A percentile compares a stretch with the other conserved stretches of the same genome.
Conservation (phyloP, 805 yeast species). For the Gaillardinia entomophila region DNA sequence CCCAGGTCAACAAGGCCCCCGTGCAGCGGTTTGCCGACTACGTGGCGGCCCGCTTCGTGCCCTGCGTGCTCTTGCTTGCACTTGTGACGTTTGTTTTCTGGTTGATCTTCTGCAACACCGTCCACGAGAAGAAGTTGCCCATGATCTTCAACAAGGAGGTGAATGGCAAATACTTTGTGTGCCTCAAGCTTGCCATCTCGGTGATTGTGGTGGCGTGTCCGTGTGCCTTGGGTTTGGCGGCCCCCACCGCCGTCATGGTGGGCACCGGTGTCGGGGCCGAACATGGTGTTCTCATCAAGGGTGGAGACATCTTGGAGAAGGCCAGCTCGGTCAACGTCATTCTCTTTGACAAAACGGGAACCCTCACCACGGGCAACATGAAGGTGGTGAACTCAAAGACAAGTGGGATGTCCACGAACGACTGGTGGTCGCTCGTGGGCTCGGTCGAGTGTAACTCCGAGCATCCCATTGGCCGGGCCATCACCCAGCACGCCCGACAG, state of each 20-base stretch:
- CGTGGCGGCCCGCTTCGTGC: constrained; percentile 82
- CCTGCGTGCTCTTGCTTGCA: constrained; percentile 59
- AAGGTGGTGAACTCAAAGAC: constrained; percentile 21
- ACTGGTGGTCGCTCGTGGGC: constrained; percentile 51
- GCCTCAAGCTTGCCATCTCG: constrained; percentile 77
- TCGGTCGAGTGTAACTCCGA: constrained; percentile 67
- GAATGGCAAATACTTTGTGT: constrained; percentile 57
- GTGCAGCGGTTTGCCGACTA: constrained; percentile 85
- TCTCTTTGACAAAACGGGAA: constrained; percentile 94
- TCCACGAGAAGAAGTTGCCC: constrained; percentile 32
- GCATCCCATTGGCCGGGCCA: constrained; percentile 83
- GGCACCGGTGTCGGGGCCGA: constrained; percentile 96
- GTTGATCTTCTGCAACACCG: constrained; percentile 25
- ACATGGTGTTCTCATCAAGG: constrained; percentile 85
- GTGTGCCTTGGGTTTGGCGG: constrained; percentile 94
- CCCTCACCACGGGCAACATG: constrained; percentile 85
- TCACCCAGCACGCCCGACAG: constrained; percentile 28
- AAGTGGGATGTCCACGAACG: constrained; percentile 5
- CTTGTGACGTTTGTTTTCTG: constrained; percentile 51
- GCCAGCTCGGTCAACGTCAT: constrained; percentile 60
- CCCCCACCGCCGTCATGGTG: constrained; percentile 98
- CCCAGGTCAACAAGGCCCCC: constrained; percentile 86
- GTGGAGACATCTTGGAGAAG: constrained; percentile 82
- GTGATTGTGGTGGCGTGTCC: constrained; percentile 98
- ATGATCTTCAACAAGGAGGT: constrained; percentile 37